These are phyloP conservation scores for Penicillium janthinellum DNA, from an alignment of 2,329 filamentous ascomycete genomes.

Conservation along the genomic window DNA sequence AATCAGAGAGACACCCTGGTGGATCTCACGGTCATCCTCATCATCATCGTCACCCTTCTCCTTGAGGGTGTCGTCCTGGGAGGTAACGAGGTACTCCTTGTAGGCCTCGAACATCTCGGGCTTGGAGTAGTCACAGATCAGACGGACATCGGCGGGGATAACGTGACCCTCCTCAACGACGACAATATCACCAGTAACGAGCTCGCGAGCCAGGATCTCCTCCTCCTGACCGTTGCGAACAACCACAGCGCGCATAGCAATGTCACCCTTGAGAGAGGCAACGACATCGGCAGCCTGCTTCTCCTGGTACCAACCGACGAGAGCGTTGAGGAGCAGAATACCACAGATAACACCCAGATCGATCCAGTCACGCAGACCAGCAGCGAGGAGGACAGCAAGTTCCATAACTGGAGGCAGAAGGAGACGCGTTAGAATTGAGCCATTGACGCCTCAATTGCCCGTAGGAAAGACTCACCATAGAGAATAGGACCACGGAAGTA, in stretches of 20 bases:
- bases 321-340: constrained; percentile 73
- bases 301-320: constrained; percentile 79
- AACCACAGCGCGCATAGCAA: constrained; percentile 71
- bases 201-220: constrained; percentile 70
- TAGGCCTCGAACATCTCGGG: constrained; percentile 69
- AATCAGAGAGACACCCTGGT: constrained; percentile 65
- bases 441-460: constrained; percentile 6
- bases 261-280: constrained; percentile 73
- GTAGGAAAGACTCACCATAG: constrained; percentile 62
- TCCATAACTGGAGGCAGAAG: constrained; percentile 62
- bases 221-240: constrained; percentile 68
- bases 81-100: constrained; percentile 64
- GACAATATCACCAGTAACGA: constrained; percentile 75
- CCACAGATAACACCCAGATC: constrained; percentile 77
- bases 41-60: constrained; percentile 61
- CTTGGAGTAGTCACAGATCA: constrained; percentile 72
- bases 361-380: constrained; percentile 74
- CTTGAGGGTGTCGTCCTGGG: constrained; percentile 62
- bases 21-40: constrained; percentile 58
- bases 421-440: constrained; percentile 13
- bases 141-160: constrained; percentile 68
- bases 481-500: constrained; percentile 78
- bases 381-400: constrained; percentile 71
- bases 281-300: constrained; percentile 79
- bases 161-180: constrained; percentile 72